Conservation (phyloP, 345 rosid genomes). For the Populus tremula region DNA sequence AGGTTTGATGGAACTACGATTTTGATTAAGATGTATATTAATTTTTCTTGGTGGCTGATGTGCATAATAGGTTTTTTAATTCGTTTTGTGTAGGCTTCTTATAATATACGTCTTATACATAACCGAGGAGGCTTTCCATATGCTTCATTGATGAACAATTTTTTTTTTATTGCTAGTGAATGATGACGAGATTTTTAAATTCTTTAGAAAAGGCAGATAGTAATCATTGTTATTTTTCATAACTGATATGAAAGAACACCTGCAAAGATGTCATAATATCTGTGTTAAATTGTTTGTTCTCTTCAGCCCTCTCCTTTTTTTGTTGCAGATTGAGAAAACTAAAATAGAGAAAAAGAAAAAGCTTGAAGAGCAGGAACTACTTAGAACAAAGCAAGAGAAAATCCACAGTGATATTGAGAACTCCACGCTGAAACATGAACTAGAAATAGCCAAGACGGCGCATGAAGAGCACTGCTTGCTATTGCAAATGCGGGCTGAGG, state of each 20-base stretch:
- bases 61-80: not conserved
- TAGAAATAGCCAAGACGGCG: constrained; percentile 44
- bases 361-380: constrained; percentile 55
- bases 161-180: not conserved
- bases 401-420: constrained; percentile 54
- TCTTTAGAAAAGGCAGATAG: not conserved
- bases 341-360: constrained; percentile 67
- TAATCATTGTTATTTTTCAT: not conserved
- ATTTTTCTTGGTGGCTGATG: not conserved
- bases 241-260: not conserved
- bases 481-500: constrained; percentile 51
- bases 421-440: constrained; percentile 55
- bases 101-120: not conserved
- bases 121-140: not conserved
- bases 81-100: not conserved
- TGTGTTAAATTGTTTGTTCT: not conserved
- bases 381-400: constrained; percentile 56
- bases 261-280: not conserved
- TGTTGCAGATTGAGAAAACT: constrained; percentile 62
- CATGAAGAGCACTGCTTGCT: constrained; percentile 55
- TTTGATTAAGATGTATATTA: not conserved
- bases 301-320: not conserved
- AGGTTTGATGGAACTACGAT: not conserved
- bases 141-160: not conserved
- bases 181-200: not conserved